phyloP scores from a whole-genome alignment of 75 land plant species.

The Larix kaempferi region DNA sequence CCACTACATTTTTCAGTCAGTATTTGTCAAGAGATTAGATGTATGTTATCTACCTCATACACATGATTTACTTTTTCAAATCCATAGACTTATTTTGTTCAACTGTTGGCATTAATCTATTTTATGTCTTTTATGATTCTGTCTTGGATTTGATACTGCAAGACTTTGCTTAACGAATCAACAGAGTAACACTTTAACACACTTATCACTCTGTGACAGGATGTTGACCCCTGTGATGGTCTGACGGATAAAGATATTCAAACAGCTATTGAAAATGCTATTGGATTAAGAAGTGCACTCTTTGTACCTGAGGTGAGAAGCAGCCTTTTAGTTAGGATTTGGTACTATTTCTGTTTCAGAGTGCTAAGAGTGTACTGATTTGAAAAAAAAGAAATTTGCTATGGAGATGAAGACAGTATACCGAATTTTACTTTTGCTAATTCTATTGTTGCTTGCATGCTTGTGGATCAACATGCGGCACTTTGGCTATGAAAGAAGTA shows the following conservation, averaged over 20 bases:
- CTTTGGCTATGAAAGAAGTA: background rate
- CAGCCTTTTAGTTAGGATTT: background rate
- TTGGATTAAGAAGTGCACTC: conserved; percentile 76
- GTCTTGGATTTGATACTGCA: background rate
- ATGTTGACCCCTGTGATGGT: conserved; percentile 95
- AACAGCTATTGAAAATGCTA: conserved; percentile 93
- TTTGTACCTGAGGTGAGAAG: conserved; percentile 90
- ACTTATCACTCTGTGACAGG: conserved; percentile 38
- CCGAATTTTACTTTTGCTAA: background rate
- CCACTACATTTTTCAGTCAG: conserved; percentile 85
- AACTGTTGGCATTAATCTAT: background rate
- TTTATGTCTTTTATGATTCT: background rate
- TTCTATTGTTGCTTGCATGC: background rate
- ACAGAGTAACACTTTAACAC: background rate
- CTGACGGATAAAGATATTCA: conserved; percentile 89
- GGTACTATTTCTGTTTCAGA: background rate
- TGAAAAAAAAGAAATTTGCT: background rate
- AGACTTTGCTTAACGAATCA: too few relatives aligned
- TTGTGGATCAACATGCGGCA: background rate
- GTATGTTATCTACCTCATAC: conserved; percentile 23
- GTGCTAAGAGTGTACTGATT: background rate
- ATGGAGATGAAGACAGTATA: background rate
- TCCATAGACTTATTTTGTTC: background rate
- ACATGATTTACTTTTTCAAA: background rate
- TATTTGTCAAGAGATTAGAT: conserved; percentile 93